Conservation (phyloP, 257 asterid species). For the Jasminum sambac region DNA sequence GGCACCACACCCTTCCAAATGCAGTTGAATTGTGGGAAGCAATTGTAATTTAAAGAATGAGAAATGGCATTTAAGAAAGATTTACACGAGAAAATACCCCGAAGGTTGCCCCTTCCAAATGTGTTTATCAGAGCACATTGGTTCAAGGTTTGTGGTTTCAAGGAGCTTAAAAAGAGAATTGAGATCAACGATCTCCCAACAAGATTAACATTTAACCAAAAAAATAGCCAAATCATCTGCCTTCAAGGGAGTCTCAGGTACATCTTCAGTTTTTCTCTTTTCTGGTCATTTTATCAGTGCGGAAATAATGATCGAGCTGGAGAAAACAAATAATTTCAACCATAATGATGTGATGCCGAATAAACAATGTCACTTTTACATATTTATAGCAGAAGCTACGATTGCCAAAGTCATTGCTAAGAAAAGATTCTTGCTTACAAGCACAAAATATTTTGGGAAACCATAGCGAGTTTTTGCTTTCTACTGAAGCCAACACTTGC, state of each 20-base stretch:
- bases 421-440: conserved; percentile 10
- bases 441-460: neutral
- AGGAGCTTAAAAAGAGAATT: too few species aligned
- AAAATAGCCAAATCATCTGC: conserved; percentile 70
- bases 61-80: too few species aligned
- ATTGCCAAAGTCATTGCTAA: neutral
- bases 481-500: neutral
- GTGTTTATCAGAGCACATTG: too few species aligned
- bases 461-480: conserved; percentile 1
- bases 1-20: too few species aligned
- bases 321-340: conserved; percentile 9
- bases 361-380: neutral
- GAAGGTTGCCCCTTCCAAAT: too few species aligned
- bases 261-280: neutral
- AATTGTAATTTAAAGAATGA: too few species aligned
- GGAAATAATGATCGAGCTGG: conserved; percentile 11
- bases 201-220: too few species aligned
- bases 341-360: conserved; percentile 5
- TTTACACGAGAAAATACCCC: too few species aligned
- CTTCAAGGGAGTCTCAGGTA: conserved; percentile 97
- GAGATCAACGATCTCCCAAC: too few species aligned
- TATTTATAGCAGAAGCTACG: neutral
- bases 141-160: too few species aligned
- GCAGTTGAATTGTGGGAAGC: too few species aligned
- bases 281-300: conserved; percentile 8